phyloP scores from a whole-genome alignment of 192 early-diverging fungal species.

The Fimicolochytrium jonesii region DNA sequence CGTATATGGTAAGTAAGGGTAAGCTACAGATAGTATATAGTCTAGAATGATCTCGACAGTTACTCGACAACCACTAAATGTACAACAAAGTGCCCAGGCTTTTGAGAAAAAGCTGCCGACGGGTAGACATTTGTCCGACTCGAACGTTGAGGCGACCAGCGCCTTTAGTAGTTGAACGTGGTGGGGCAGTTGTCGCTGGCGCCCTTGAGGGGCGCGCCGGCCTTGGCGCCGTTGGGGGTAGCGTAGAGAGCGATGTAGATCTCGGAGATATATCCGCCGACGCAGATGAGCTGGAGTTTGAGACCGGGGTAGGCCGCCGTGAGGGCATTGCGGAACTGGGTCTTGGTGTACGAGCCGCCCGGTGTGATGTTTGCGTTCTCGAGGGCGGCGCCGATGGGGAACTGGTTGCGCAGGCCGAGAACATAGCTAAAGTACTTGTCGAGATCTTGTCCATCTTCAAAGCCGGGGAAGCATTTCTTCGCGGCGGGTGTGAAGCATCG shows the following conservation, averaged over 20 bases:
- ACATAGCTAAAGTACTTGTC: not conserved
- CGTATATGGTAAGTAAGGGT: too few species aligned
- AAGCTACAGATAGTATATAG: too few species aligned
- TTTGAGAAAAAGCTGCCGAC: too few species aligned
- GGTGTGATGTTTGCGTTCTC: not conserved
- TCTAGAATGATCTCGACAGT: too few species aligned
- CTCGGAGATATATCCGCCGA: not conserved
- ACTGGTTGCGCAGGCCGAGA: conserved; percentile 6
- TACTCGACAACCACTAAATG: too few species aligned
- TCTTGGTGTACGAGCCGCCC: not conserved
- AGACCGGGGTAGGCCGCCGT: conserved; percentile 2
- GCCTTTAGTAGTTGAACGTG: too few species aligned
- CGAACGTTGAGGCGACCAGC: too few species aligned
- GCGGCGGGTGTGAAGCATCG: conserved; percentile 9
- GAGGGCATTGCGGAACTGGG: conserved; percentile 1
- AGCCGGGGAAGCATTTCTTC: conserved; percentile 7
- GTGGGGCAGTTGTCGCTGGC: too few species aligned
- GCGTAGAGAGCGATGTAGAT: conserved; percentile 9
- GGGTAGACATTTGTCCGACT: too few species aligned
- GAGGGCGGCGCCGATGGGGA: conserved; percentile 3
- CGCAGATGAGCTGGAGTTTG: not conserved
- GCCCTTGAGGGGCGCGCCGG: not conserved
- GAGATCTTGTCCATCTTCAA: conserved; percentile 3
- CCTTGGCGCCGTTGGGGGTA: conserved; percentile 5
- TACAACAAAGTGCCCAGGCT: too few species aligned